Conservation (phyloP, 2,329 filamentous ascomycete genomes). For the Septoria petroselini region DNA sequence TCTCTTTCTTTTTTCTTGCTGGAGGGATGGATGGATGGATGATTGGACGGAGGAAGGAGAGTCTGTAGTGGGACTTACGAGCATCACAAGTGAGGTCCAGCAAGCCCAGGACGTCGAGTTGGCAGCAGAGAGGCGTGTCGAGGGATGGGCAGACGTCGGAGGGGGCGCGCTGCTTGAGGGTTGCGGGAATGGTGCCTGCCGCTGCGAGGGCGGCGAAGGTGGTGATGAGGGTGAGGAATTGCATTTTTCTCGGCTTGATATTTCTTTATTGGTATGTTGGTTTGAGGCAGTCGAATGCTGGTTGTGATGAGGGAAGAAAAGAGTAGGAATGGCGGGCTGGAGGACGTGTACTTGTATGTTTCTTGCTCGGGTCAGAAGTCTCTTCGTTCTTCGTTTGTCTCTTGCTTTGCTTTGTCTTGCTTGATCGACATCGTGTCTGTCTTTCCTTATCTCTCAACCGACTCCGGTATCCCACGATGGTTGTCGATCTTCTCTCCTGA, state of each 20-base stretch:
- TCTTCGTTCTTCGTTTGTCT: not conserved
- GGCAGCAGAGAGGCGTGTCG: conserved; percentile 24
- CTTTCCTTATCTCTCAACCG: no score
- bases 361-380: not conserved
- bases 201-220: conserved; percentile 20
- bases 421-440: no score
- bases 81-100: conserved; percentile 17
- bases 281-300: not conserved
- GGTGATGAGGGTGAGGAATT: conserved; percentile 24
- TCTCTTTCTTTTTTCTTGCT: no score
- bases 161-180: conserved; percentile 9
- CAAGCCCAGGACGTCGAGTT: conserved; percentile 20
- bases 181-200: conserved; percentile 9
- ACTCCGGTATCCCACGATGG: no score
- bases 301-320: not conserved
- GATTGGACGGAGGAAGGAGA: not conserved
- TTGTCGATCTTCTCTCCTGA: not conserved
- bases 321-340: not conserved
- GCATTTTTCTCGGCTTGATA: conserved; percentile 11
- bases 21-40: no score
- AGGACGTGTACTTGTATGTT: conserved; percentile 1
- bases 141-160: conserved; percentile 19
- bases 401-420: not conserved
- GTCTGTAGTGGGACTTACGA: conserved; percentile 20
- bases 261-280: not conserved